These are phyloP conservation scores for Arthrobotrys sinensis DNA, from an alignment of 2,329 filamentous ascomycete species.

Conservation along the genomic window DNA sequence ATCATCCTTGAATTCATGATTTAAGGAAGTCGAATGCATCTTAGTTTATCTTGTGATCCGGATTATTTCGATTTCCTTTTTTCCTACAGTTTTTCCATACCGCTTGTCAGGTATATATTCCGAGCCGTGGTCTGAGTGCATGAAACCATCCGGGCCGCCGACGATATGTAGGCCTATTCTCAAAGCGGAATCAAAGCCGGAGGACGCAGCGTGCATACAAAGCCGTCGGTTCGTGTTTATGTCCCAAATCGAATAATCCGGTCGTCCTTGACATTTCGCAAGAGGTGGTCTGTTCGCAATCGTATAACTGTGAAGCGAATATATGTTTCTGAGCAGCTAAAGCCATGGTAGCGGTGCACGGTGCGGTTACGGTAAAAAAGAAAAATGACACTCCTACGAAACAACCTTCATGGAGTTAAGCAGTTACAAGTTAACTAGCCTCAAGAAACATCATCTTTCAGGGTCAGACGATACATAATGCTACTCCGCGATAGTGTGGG, in stretches of 20 bases:
- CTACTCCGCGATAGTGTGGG: constrained; percentile 35
- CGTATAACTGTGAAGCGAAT: constrained; percentile 58
- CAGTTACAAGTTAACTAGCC: constrained; percentile 21
- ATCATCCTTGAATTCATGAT: constrained; percentile 38
- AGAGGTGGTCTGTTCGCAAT: constrained; percentile 49
- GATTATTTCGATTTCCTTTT: constrained; percentile 21
- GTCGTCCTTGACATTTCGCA: constrained; percentile 11
- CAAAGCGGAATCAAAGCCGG: constrained; percentile 56
- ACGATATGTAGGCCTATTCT: constrained; percentile 20
- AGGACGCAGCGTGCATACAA: constrained; percentile 4
- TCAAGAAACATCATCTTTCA: constrained; percentile 15
- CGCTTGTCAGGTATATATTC: constrained; percentile 28
- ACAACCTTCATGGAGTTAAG: constrained; percentile 16
- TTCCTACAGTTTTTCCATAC: constrained; percentile 31
- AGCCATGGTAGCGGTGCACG: constrained; percentile 54
- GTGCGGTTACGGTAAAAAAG: constrained; percentile 32
- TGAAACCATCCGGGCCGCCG: constrained; percentile 13
- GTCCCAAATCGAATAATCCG: constrained; percentile 35
- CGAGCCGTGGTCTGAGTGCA: constrained; percentile 29
- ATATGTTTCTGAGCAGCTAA: constrained; percentile 48
- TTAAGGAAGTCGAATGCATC: background rate
- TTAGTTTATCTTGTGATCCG: constrained; percentile 22
- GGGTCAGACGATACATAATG: constrained; percentile 35
- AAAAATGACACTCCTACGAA: constrained; percentile 24
- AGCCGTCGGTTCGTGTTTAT: constrained; percentile 21